Percentiles rank a stretch among this genome's conserved stretches.
Evolutionary conservation across 2,329 filamentous ascomycete genomes (phyloP).

Genomic region (Sphaerulina populicola): DNA sequence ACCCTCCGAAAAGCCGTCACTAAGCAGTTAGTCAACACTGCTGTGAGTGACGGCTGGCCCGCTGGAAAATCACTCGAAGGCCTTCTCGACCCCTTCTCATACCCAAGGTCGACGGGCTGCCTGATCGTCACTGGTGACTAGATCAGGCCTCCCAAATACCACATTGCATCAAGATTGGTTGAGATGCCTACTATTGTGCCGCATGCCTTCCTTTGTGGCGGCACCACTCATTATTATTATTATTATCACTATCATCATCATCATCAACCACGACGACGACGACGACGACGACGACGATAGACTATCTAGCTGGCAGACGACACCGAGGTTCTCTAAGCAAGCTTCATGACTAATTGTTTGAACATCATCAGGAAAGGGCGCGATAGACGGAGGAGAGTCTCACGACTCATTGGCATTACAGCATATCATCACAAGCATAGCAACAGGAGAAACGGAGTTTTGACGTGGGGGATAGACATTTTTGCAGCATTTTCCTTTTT

Average conservation of each 20-base stretch:
- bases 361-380: neutral
- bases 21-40: neutral
- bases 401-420: slow-evolving; percentile 1
- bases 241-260: neutral
- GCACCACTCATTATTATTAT: neutral
- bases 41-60: slow-evolving; percentile 8
- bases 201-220: neutral
- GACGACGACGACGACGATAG: neutral
- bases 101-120: neutral
- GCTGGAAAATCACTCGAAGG: slow-evolving; percentile 4
- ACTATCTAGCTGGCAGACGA: neutral
- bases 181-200: neutral
- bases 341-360: neutral
- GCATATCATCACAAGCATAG: slow-evolving; percentile 3
- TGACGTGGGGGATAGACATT: neutral
- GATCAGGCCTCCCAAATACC: neutral
- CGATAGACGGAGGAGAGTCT: neutral
- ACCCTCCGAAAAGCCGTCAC: slow-evolving; percentile 4
- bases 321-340: neutral
- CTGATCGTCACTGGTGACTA: neutral
- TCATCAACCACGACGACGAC: too few species aligned
- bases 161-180: neutral
- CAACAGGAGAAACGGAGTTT: neutral
- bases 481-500: neutral
- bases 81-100: neutral